phyloP scores from a whole-genome alignment of 2,329 filamentous ascomycete species.

The Tolypocladium inflatum region DNA sequence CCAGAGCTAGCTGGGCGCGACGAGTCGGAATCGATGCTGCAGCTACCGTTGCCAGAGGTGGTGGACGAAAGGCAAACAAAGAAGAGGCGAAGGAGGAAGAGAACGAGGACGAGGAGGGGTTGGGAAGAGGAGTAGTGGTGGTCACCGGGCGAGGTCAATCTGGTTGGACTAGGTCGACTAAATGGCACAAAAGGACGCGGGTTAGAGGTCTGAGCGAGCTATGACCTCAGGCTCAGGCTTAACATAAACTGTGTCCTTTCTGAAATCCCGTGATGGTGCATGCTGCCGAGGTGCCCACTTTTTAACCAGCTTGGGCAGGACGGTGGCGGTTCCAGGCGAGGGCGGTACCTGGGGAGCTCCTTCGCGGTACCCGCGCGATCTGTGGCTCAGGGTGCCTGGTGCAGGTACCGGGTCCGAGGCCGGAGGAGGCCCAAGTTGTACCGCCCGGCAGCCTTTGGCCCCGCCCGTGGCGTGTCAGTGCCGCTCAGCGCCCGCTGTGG shows the following conservation, averaged over 20 bases:
- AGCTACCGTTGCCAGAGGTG: not conserved
- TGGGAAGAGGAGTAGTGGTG: not conserved
- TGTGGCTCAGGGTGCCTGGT: not conserved
- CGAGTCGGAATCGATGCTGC: not conserved
- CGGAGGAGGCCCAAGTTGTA: not conserved
- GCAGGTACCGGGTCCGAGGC: not conserved
- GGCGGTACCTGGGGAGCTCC: not conserved
- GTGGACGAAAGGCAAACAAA: not conserved
- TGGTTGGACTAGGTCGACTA: not conserved
- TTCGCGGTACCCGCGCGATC: not conserved
- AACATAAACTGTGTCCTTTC: slow-evolving; percentile 28
- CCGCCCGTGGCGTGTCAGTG: not conserved
- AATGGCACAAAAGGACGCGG: not conserved
- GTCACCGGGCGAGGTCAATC: not conserved
- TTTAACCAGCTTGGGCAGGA: slow-evolving; percentile 9
- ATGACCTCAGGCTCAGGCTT: not conserved
- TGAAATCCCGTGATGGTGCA: slow-evolving; percentile 20
- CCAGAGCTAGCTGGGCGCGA: not conserved
- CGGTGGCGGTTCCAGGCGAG: slow-evolving; percentile 15
- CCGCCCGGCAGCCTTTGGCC: not conserved
- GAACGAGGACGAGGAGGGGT: not conserved
- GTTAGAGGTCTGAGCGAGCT: not conserved
- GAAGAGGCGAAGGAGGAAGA: slow-evolving; percentile 1
- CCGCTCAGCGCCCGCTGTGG: not conserved
- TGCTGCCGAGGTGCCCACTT: not conserved